Percentiles rank a stretch among this genome's conserved stretches.
These are phyloP conservation scores for Gamarada debralockiae DNA, from an alignment of 495 filamentous ascomycete species.

Conservation along the genomic window DNA sequence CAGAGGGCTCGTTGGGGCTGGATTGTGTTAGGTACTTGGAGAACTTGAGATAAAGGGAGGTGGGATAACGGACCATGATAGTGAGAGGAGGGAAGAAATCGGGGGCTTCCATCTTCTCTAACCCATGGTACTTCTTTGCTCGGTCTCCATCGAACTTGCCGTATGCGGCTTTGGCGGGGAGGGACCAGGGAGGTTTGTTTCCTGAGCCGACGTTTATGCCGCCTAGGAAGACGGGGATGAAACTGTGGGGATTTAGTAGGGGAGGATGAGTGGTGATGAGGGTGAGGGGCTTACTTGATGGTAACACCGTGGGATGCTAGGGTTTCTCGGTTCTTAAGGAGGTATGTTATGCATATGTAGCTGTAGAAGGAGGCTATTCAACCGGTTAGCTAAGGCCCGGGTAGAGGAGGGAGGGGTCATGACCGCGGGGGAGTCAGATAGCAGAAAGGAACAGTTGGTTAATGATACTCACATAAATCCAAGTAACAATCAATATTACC, in stretches of 20 bases:
- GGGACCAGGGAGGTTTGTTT: conserved; percentile 70
- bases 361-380: conserved; percentile 64
- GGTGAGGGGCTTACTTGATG: conserved; percentile 44
- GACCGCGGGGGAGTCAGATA: too few species aligned
- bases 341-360: conserved; percentile 57
- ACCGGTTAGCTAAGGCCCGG: background rate
- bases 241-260: conserved; percentile 35
- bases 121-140: conserved; percentile 50
- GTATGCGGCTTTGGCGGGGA: conserved; percentile 62
- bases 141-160: conserved; percentile 48
- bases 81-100: conserved; percentile 22
- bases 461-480: conserved; percentile 44
- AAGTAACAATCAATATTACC: conserved; percentile 61
- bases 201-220: conserved; percentile 63
- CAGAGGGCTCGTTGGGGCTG: conserved; percentile 62
- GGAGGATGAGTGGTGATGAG: background rate
- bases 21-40: background rate
- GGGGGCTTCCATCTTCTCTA: conserved; percentile 35
- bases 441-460: background rate
- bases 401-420: too few species aligned
- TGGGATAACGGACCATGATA: conserved; percentile 29
- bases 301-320: conserved; percentile 55
- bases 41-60: background rate
- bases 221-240: conserved; percentile 69
- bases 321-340: conserved; percentile 47